Base-by-base conservation (phyloP, 352 stramenopile species). In the Elongisporangium senticosum region DNA sequence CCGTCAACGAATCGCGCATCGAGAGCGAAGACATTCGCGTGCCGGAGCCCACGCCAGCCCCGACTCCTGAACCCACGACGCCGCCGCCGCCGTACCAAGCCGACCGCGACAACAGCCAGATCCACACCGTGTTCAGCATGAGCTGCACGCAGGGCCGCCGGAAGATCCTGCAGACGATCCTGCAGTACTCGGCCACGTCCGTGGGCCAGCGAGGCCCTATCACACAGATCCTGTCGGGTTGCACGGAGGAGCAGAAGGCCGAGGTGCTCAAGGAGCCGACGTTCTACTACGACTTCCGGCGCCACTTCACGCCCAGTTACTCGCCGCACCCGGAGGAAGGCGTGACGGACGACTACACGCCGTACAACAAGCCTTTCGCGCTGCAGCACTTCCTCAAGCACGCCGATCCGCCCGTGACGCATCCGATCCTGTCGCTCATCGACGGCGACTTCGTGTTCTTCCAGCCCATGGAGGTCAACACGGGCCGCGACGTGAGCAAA, bases 101-200 rank as follows among this genome's bases (percentile, higher is more conserved):
- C 23, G 56, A 72, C 47, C 59, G 74, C 4, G 72, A 80, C 59
- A 57, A 33, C 17, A 71, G 55, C 56, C 67, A 78, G 51, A 51
- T 77, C 8, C 76, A 86, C 64, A 69, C 79, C 26, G 69, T 80
- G 24, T 86, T 82, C 63, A 83, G 73, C 58, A 82, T 75, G 59
- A 74, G 69, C 55, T 86, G 74, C 68, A 50, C 61, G 4, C 69
- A 83, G 61, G 56, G 61, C 4, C 62, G 72, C 56, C 74, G 76
- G 1, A 53, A 75, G 49, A 58, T 76, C 24, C 52, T 79, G 39
- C 63, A 74, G 62, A 79, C 65, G 15, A 66, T 80, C 20, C 51
- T 86, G 53, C 74, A 86, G 60, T 68, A 75, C 54, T 80, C 71
- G 0, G 72, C 76, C 24, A 68, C 65, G 26, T 59, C 55, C 4